Base-by-base conservation (phyloP, 805 yeast species). In the Starmerella scarabaei region DNA sequence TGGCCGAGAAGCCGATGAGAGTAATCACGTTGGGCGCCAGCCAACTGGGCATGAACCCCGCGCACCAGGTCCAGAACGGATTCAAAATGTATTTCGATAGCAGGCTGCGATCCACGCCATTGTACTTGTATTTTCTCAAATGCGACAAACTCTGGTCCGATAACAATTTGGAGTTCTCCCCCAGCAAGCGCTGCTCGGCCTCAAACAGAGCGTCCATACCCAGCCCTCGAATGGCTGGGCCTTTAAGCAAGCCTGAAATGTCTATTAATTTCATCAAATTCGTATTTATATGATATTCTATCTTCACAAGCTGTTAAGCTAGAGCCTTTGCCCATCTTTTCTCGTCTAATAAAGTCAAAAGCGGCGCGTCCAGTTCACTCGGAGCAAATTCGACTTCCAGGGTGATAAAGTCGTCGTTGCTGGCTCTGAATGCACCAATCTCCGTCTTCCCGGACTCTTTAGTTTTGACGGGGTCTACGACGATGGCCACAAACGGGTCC, bases 11-110 rank as follows among this genome's bases (percentile, higher is more conserved):
- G 1, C 98, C 98, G 14, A 75, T 64, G 35, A 88, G 63, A 1
- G 97, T 88, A 43, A 88, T 81, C 52, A 81, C 74, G 58, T 88
- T 88, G 6, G 98, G 98, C 2, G 97, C 97, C 80, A 91, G 79
- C 73, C 78, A 78, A 44, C 71, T 49, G 3, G 98, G 98, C 68
- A 88, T 83, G 41, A 85, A 68, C 42, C 66, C 61, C 26, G 81
- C 93, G 56, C 83, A 80, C 50, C 68, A 64, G 41, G 71, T 66
- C 97, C 97, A 88, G 67, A 85, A 88, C 40, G 78, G 82, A 57
- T 82, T 83, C 53, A 88, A 68, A 16, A 86, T 63, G 53, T 75
- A 75, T 56, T 76, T 76, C 14, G 96, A 80, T 30, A 80, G 64
- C 30, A 81, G 61, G 2, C 95, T 84, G 47, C 80, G 77, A 55